phyloP scores from a whole-genome alignment of 345 rosid species.

The Aegle marmelos region DNA sequence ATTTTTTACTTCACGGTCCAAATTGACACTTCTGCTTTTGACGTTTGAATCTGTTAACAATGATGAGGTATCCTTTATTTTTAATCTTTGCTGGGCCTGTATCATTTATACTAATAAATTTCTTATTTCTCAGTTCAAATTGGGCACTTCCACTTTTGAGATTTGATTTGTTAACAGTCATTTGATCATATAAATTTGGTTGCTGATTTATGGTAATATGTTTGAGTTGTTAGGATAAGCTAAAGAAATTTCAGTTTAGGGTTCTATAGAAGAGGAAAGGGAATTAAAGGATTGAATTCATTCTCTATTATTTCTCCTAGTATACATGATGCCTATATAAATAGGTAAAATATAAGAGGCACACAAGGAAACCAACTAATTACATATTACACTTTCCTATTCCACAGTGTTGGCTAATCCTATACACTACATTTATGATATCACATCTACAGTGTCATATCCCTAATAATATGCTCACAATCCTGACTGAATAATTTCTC shows the following conservation, averaged over 20 bases:
- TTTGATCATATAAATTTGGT: not conserved
- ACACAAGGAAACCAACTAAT: no score
- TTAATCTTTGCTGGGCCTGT: not conserved
- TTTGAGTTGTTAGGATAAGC: not conserved
- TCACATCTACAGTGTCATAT: no score
- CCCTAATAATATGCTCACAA: no score
- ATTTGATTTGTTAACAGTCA: not conserved
- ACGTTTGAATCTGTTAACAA: not conserved
- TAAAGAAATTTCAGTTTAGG: not conserved
- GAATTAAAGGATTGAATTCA: no score
- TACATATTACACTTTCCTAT: no score
- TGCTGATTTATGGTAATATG: not conserved
- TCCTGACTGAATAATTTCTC: no score
- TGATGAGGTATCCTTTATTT: constrained; percentile 60
- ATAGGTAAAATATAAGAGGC: no score
- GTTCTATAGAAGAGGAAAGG: no score
- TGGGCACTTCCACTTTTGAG: constrained; percentile 1
- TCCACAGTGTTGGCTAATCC: no score
- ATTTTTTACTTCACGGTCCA: not conserved
- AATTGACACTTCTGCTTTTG: constrained; percentile 4
- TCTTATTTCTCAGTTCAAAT: not conserved
- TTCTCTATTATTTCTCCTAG: no score
- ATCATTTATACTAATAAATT: not conserved
- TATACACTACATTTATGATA: no score
- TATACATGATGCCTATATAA: no score